Base-by-base conservation (phyloP, 495 filamentous ascomycete genomes). In the Articulospora tetracladia region DNA sequence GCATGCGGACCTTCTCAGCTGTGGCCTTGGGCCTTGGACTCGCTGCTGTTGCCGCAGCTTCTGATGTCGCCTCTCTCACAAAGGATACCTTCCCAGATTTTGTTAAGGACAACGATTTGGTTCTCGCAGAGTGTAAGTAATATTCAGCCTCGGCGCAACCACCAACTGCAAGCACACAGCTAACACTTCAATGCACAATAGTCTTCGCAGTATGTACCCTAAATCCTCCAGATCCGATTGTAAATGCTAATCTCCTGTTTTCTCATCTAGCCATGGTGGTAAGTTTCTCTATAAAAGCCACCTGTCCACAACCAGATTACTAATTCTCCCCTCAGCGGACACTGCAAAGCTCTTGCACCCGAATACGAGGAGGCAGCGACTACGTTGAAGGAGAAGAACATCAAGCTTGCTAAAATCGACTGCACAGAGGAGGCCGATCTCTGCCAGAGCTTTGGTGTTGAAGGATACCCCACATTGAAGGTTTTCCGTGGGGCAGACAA, bases 381-480 rank as follows among this genome's bases (percentile, higher is more conserved):
- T 0, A 86, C 88, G 46, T 78, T 99, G 64, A 99, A 98, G 81
- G 87, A 89, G 76, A 99, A 98, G 83, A 79, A 92, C 61, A 98
- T 99, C 70, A 82, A 85, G 61, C 73, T 99, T 49, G 92, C 83
- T 67, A 98, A 99, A 83, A 80, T 99, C 65, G 94, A 98, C 77
- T 99, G 94, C 80, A 98, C 94, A 68, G 92, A 85, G 65, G 91
- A 99, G 79, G 78, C 87, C 59, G 91, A 94, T 15, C 86, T 99
- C 60, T 99, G 94, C 82, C 84, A 91, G 74, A 75, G 82, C 62
- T 91, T 88, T 66, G 92, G 91, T 54, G 92, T 99, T 23, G 92
- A 97, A 77, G 94, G 94, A 53, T 99, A 98, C 78, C 94, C 94
- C 25, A 99, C 94, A 55, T 81, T 99, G 65, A 99, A 98, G 85